A percentile compares a stretch with the other conserved stretches of the same genome.
These are phyloP conservation scores for Phytophthora vignae DNA, from an alignment of 352 stramenopile species.

Conservation along the genomic window DNA sequence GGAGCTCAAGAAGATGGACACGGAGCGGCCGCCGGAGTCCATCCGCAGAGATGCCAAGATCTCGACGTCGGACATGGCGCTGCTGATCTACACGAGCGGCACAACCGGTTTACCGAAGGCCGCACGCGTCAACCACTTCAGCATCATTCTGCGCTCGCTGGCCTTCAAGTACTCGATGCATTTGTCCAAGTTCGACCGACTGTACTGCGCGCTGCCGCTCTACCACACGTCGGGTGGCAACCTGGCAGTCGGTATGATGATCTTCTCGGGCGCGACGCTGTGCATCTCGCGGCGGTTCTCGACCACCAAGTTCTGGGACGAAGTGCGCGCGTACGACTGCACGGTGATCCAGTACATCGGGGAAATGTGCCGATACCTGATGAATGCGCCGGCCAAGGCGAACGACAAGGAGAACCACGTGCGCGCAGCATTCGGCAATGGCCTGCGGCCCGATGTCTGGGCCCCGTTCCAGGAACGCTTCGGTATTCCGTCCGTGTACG, in stretches of 20 bases:
- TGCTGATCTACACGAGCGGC: slow-evolving; percentile 90
- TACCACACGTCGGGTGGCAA: slow-evolving; percentile 89
- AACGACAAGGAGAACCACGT: slow-evolving; percentile 77
- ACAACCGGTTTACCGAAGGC: slow-evolving; percentile 87
- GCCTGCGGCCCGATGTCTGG: slow-evolving; percentile 91
- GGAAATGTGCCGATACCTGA: slow-evolving; percentile 90
- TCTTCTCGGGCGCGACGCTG: slow-evolving; percentile 77
- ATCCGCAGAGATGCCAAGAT: slow-evolving; percentile 47
- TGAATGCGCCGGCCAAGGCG: slow-evolving; percentile 55
- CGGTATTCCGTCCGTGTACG: slow-evolving; percentile 83
- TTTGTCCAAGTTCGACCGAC: slow-evolving; percentile 60
- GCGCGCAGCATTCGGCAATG: slow-evolving; percentile 91
- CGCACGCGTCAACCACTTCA: slow-evolving; percentile 78
- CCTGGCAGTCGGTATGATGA: slow-evolving; percentile 82
- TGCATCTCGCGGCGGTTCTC: slow-evolving; percentile 85
- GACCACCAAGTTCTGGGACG: slow-evolving; percentile 75
- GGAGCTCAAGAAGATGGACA: slow-evolving; percentile 39
- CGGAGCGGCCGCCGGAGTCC: slow-evolving; percentile 30
- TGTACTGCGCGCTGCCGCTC: slow-evolving; percentile 86
- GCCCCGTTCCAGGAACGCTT: slow-evolving; percentile 88
- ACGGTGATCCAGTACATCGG: slow-evolving; percentile 93
- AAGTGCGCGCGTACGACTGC: slow-evolving; percentile 69
- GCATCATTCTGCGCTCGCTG: slow-evolving; percentile 68
- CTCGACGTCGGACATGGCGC: slow-evolving; percentile 62
- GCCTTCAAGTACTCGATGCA: slow-evolving; percentile 61